phyloP scores from a whole-genome alignment of 2,329 filamentous ascomycete genomes.

The Clarireedia sp. region DNA sequence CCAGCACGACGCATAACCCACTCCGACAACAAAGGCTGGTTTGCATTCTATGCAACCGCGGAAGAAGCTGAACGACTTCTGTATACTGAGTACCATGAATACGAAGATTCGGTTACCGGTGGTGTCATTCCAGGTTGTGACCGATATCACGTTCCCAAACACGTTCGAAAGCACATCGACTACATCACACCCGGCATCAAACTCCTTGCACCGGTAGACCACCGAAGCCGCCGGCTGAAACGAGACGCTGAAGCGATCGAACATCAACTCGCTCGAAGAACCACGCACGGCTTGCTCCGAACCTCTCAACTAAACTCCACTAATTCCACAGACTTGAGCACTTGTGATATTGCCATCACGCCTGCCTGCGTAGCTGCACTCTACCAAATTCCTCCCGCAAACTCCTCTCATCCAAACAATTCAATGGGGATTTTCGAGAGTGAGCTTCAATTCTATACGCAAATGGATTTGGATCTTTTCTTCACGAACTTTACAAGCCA shows the following conservation, averaged over 20 bases:
- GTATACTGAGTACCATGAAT: slow-evolving; percentile 28
- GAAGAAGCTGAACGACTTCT: slow-evolving; percentile 30
- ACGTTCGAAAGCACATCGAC: slow-evolving; percentile 43
- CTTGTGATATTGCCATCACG: slow-evolving; percentile 20
- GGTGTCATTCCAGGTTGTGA: slow-evolving; percentile 29
- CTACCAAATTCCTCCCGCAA: slow-evolving; percentile 29
- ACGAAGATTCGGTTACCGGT: slow-evolving; percentile 39
- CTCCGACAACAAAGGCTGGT: slow-evolving; percentile 32
- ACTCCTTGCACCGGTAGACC: slow-evolving; percentile 33
- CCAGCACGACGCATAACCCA: slow-evolving; percentile 27
- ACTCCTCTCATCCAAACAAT: slow-evolving; percentile 22
- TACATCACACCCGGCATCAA: slow-evolving; percentile 41
- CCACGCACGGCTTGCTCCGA: background rate
- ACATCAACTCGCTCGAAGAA: slow-evolving; percentile 3
- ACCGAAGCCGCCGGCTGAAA: slow-evolving; percentile 13
- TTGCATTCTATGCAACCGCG: slow-evolving; percentile 31
- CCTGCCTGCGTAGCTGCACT: slow-evolving; percentile 26
- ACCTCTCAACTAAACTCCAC: background rate
- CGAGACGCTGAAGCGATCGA: slow-evolving; percentile 2
- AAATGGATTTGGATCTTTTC: slow-evolving; percentile 31
- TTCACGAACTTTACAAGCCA: slow-evolving; percentile 24
- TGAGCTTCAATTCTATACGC: slow-evolving; percentile 31
- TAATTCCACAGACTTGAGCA: slow-evolving; percentile 38
- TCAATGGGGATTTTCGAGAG: slow-evolving; percentile 33
- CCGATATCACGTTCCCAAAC: slow-evolving; percentile 38